Evolutionary conservation across 805 yeast species (phyloP), one percentile per base, ranked within the genome.

Genomic region (Clavispora phyllophila): DNA sequence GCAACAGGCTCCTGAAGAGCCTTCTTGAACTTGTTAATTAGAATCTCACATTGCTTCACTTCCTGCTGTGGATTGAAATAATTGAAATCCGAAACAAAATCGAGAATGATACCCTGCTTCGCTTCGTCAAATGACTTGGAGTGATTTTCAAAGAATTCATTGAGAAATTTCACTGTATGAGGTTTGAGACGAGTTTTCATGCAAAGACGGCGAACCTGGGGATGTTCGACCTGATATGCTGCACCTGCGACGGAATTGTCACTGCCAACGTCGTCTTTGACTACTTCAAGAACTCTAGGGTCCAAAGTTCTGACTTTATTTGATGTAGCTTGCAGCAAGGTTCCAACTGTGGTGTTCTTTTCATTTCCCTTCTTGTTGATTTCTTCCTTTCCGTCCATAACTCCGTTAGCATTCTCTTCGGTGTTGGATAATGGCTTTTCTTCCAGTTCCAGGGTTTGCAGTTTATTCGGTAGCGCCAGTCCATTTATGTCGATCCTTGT

Each of bases 151-250:
- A 51, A 51, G 10, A 41, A 40, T 8, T 18, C 15, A 36, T 53
- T 53, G 33, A 51, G 38, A 15, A 45, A 45, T 4, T 29, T 34
- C n/a, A 46, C 36, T 7, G 53, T 49, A 20, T 39, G 45, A 3
- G 36, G 38, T 25, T 39, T 39, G 38, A 50, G 39, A 3, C 28
- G 29, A 25, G 27, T 13, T 7, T 36, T 34, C 42, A 40, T 12
- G 37, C 49, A 46, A 20, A 38, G 35, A 13, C 46, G 44, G 22
- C 50, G 48, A 18, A 51, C 25, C 15, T 51, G 51, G 5, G 56
- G 54, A 15, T 51, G 56, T 15, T 41, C 49, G n/a, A 51, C 43
- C 14, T 29, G 33, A 20, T 17, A 29, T 9, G 33, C 19, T 17
- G 33, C 33, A 15, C 33, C 33, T 4, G 33, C 6, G 9, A 15